These are phyloP conservation scores for Pleurotus tuber-regium DNA, from an alignment of 768 basidiomycete species.

Conservation along the genomic window DNA sequence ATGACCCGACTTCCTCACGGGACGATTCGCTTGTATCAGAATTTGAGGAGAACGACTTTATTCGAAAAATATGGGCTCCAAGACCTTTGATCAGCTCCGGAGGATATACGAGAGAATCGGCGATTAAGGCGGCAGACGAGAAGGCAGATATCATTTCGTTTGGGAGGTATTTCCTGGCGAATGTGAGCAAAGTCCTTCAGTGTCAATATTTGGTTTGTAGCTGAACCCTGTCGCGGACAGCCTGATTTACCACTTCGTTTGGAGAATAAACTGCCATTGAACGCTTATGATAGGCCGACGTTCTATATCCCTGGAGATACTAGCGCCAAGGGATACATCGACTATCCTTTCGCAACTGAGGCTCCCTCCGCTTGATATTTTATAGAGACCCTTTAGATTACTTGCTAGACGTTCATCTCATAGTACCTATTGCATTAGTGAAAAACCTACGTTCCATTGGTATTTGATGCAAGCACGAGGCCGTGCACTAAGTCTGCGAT, in stretches of 20 bases:
- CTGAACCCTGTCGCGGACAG: slow-evolving; percentile 13
- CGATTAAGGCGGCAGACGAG: slow-evolving; percentile 23
- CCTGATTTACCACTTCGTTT: slow-evolving; percentile 30
- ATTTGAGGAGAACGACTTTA: slow-evolving; percentile 15
- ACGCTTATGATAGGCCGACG: slow-evolving; percentile 15
- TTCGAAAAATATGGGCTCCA: slow-evolving; percentile 21
- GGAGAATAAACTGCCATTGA: slow-evolving; percentile 19
- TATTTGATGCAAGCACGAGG: no score
- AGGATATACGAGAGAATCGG: slow-evolving; percentile 26
- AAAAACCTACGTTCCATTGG: no score
- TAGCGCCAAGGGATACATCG: slow-evolving; percentile 26
- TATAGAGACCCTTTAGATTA: no score
- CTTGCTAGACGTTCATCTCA: no score
- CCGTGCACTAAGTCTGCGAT: no score
- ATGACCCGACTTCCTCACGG: not conserved
- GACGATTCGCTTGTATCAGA: slow-evolving; percentile 2
- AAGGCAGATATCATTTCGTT: slow-evolving; percentile 10
- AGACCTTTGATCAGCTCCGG: slow-evolving; percentile 27
- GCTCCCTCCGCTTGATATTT: no score
- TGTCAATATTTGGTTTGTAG: not conserved
- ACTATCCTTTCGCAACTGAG: slow-evolving; percentile 28
- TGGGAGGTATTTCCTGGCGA: slow-evolving; percentile 13
- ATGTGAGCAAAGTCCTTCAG: slow-evolving; percentile 10
- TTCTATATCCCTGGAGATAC: slow-evolving; percentile 24
- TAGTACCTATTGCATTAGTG: no score